Evolutionary conservation across 1,284 basidiomycete genomes (phyloP).

Genomic region (Mycena sp.): DNA sequence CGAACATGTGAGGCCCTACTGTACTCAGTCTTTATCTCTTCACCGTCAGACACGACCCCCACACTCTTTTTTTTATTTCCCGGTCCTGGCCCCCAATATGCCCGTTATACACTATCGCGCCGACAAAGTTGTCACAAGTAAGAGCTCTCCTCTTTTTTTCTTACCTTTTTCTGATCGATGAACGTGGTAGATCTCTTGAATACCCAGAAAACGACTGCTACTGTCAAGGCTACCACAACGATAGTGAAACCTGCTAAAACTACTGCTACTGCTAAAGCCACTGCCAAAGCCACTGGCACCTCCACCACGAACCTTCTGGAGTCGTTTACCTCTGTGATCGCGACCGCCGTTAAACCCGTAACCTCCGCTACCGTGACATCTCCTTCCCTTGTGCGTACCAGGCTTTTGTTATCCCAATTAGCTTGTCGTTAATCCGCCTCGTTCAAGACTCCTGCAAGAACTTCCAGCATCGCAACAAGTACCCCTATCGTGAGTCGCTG

Average conservation of each 20-base stretch:
- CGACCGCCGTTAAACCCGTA: neutral
- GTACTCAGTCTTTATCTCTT: neutral
- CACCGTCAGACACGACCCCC: too few relatives aligned
- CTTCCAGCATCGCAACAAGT: too few relatives aligned
- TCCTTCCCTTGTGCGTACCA: neutral
- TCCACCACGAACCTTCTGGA: neutral
- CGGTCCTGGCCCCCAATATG: constrained; percentile 2
- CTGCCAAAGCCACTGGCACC: neutral
- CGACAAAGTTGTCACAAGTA: neutral
- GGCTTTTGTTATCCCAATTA: too few relatives aligned
- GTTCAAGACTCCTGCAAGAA: too few relatives aligned
- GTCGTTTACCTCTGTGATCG: neutral
- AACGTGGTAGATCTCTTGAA: constrained; percentile 1
- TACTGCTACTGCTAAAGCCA: neutral
- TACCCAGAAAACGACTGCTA: neutral
- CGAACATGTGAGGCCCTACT: neutral
- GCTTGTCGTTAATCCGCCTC: too few relatives aligned
- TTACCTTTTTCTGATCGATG: too few relatives aligned
- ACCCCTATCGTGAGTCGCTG: too few relatives aligned
- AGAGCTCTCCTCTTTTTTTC: neutral
- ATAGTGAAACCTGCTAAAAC: neutral
- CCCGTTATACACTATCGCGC: neutral
- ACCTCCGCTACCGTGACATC: too few relatives aligned
- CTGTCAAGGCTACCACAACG: neutral
- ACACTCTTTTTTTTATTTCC: constrained; percentile 18